Conservation (phyloP, 345 rosid species). For the Rhizophora mangle region DNA sequence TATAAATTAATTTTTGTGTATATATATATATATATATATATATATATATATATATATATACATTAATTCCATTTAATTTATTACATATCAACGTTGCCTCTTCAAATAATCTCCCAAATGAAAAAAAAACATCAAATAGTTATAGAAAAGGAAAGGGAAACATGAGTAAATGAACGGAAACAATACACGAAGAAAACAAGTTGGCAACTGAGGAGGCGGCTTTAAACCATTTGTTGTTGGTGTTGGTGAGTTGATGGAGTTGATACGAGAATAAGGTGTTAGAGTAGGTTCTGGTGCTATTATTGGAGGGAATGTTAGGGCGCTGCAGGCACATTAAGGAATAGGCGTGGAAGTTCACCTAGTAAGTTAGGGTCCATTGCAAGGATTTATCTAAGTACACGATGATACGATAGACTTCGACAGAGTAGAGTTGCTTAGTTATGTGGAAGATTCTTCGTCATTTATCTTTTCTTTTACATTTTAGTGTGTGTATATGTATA, state of each 20-base stretch:
- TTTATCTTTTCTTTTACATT: not conserved
- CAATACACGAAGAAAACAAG: conserved; percentile 13
- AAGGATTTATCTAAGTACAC: conserved; percentile 53
- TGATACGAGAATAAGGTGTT: conserved; percentile 63
- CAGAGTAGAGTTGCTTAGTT: conserved; percentile 48
- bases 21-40: too few species aligned
- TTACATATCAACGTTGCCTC: too few species aligned
- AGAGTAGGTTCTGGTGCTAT: conserved; percentile 52
- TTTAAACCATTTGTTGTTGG: not conserved
- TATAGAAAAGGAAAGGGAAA: not conserved
- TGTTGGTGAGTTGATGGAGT: conserved; percentile 35
- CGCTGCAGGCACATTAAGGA: conserved; percentile 64
- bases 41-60: too few species aligned
- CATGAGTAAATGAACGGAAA: not conserved
- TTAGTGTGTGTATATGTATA: too few species aligned
- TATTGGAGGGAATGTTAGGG: conserved; percentile 49
- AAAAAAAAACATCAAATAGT: too few species aligned
- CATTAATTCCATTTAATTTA: too few species aligned
- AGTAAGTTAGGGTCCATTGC: conserved; percentile 53
- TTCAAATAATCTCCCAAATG: too few species aligned
- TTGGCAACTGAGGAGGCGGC: not conserved
- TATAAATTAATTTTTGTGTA: too few species aligned
- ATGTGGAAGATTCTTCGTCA: not conserved
- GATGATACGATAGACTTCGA: conserved; percentile 65
- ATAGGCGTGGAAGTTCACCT: conserved; percentile 39